Base-by-base conservation (phyloP, 2,329 filamentous ascomycete genomes). In the Dendryphion nanum region DNA sequence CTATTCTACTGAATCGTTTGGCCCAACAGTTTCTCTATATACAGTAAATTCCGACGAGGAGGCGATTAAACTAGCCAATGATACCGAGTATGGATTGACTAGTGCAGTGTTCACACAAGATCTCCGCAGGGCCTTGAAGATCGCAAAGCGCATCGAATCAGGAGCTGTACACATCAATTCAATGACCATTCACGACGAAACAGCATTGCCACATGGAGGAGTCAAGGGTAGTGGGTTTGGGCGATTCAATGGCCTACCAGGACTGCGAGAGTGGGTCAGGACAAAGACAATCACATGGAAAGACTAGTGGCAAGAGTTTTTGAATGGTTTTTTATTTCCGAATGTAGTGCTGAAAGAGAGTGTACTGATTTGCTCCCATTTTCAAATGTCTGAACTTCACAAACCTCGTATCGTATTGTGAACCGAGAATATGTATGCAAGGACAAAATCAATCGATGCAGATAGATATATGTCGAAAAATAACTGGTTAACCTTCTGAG, bases 1-100 rank as follows among this genome's bases (percentile, higher is more conserved):
- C 18, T 89, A 84, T 64, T 66, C 75, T 47, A 81, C 75, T 2
- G 86, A 90, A 66, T 83, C 78, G 2, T 91, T 91, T 53, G 86
- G 85, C 0, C 86, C 86, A 1, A 79, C 77, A 0, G 82, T 88
- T 2, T 78, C 78, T 19, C 53, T 90, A 14, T 75, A 82, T 10
- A 68, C 74, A 14, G 73, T 89, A 14, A 73, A 79, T 18, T 68
- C 55, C 2, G 82, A 85, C 36, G 83, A 86, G 18, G 82, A 87
- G 45, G 86, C 84, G 0, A 63, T 90, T 17, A 67, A 71, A 15
- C 66, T 89, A 13, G 85, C 85, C 17, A 91, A 91, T 57, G 83
- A 89, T 51, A 86, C 82, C 3, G 82, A 86, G 40, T 90, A 88
- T 13, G 63, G 63, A 10, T 45, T 67, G 7, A 56, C 48, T 6